These are phyloP conservation scores for Micractinium conductrix DNA, from an alignment of 139 green algal species.

Conservation along the genomic window DNA sequence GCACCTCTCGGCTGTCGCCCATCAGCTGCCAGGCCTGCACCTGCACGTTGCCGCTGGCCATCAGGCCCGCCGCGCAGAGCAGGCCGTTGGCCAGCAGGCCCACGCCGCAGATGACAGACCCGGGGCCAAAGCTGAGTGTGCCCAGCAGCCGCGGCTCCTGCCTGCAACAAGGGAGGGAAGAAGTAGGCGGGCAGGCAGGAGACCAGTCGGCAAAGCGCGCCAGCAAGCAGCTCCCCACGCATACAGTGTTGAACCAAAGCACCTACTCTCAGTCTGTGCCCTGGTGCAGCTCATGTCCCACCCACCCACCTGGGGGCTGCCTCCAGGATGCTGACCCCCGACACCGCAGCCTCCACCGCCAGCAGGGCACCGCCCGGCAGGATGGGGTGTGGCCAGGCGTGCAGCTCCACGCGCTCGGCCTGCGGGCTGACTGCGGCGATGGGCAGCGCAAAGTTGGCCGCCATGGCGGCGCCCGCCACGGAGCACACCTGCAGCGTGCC, in stretches of 20 bases:
- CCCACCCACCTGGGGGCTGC: background rate
- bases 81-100: slow-evolving; percentile 33
- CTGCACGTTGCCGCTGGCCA: slow-evolving; percentile 47
- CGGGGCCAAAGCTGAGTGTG: slow-evolving; percentile 15
- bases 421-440: slow-evolving; percentile 6
- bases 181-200: background rate
- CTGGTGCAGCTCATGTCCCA: background rate
- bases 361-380: slow-evolving; percentile 28
- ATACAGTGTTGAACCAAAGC: too few relatives aligned
- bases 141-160: slow-evolving; percentile 28
- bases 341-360: slow-evolving; percentile 33
- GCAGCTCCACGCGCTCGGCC: slow-evolving; percentile 31
- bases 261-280: too few relatives aligned
- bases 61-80: slow-evolving; percentile 25
- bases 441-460: slow-evolving; percentile 6
- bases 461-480: slow-evolving; percentile 18
- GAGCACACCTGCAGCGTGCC: slow-evolving; percentile 33
- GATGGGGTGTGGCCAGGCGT: slow-evolving; percentile 34
- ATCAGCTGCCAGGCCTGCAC: slow-evolving; percentile 39
- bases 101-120: slow-evolving; percentile 25
- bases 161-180: slow-evolving; percentile 12
- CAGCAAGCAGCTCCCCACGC: too few relatives aligned
- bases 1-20: slow-evolving; percentile 11
- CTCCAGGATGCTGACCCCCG: slow-evolving; percentile 40
- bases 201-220: too few relatives aligned